Evolutionary conservation across 257 asterid genomes (phyloP), one percentile per base, ranked within the genome.

Genomic region (Anisodus acutangulus): DNA sequence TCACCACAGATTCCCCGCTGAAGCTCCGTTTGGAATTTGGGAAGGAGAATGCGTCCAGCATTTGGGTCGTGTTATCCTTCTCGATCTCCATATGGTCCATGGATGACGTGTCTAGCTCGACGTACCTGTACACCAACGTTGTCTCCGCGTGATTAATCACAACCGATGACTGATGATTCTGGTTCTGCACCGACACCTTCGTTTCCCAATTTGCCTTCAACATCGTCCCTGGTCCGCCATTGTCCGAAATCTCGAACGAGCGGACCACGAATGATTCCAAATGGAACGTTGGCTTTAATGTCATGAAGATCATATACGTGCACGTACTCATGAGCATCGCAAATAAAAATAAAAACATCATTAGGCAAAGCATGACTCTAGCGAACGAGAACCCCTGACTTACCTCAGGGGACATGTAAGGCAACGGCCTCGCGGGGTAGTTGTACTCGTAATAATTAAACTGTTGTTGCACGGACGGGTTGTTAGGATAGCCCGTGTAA

Each of bases 201-300:
- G 80, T 47, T 16, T 74, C 80, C 62, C 19, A 74, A 49, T 11
- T 74, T 19, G 60, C 60, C 17, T 74, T 74, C 12, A 74, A 26
- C 2, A n/a, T 19, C 3, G 80, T n/a, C 3, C 80, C 76, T 12
- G 74, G 74, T 67, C 11, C 74, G 3, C 47, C 80, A 12, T 74
- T 11, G 11, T 22, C 76, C 2, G 19, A 74, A 3, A 74, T 19
- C 8, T 74, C 41, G 5, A 74, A 49, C 0, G 13, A 2, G 1
- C 12, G 62, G 1, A 74, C 80, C 37, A 2, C 12, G 12, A 74
- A 74, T n/a, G 62, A 47, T 6, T 74, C 80, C 11, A 74, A 11
- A 22, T 19, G 0, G 2, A 74, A 47, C 3, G 43, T 19, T 2
- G 80, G 80, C 17, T 37, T 67, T 3, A 49, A 3, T 5, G 17